Percentiles rank a stretch among this genome's conserved stretches.
These are phyloP conservation scores for Cyclotella atomus DNA, from an alignment of 108 stramenopile genomes.

Conservation along the genomic window DNA sequence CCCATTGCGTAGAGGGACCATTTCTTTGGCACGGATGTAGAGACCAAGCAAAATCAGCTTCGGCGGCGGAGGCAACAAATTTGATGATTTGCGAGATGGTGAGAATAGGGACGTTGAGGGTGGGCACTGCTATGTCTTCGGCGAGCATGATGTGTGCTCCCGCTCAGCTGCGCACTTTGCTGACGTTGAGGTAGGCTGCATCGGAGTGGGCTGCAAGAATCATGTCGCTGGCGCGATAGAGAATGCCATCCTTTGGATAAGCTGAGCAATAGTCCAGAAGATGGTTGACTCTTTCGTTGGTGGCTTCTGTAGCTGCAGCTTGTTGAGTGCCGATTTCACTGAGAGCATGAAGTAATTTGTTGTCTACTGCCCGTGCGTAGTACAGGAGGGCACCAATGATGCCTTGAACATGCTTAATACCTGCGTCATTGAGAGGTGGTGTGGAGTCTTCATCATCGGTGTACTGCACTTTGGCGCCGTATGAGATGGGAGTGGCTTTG, in stretches of 20 bases:
- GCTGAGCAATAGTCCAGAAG: constrained; percentile 56
- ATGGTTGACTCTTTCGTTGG: constrained; percentile 9
- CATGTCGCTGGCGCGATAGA: constrained; percentile 49
- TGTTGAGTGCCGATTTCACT: constrained; percentile 35
- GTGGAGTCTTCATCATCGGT: constrained; percentile 15
- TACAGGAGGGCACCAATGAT: constrained; percentile 50
- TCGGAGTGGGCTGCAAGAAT: constrained; percentile 32
- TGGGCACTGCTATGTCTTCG: background rate
- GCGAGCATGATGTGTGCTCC: no score
- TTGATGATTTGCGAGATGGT: constrained; percentile 4
- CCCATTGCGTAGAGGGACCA: background rate
- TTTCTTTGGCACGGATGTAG: constrained; percentile 4
- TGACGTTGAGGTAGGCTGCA: constrained; percentile 26
- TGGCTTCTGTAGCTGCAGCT: constrained; percentile 21
- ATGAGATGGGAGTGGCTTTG: constrained; percentile 11
- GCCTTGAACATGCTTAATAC: constrained; percentile 35
- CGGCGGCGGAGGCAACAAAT: background rate
- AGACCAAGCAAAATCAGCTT: background rate
- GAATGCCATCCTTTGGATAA: no score
- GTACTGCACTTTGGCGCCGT: constrained; percentile 26
- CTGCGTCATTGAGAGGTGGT: constrained; percentile 9
- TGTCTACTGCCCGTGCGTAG: constrained; percentile 44
- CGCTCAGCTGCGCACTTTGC: constrained; percentile 36
- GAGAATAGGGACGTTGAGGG: background rate
- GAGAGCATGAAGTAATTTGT: constrained; percentile 24